Evolutionary conservation across 2,329 filamentous ascomycete species (phyloP).

Genomic region (Diaporthe sp.): DNA sequence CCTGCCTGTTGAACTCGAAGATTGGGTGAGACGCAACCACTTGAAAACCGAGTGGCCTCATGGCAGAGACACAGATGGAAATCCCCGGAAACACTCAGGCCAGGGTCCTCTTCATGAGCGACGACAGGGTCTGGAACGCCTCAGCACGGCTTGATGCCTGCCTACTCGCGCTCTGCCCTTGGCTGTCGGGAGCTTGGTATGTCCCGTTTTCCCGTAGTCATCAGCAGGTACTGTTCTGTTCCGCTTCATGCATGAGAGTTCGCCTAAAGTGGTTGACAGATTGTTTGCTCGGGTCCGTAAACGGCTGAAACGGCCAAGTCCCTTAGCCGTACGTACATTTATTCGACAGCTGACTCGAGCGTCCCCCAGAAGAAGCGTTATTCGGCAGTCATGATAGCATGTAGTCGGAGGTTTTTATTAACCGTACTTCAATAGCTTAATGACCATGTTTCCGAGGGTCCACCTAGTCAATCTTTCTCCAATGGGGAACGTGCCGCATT

Average conservation of each 20-base stretch:
- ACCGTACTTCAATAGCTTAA: not conserved
- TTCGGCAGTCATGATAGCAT: not conserved
- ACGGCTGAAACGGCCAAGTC: constrained; percentile 19
- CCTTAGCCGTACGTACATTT: not conserved
- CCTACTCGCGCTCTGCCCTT: not conserved
- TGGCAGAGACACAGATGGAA: not conserved
- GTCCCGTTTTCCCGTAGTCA: not conserved
- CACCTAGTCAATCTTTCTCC: not conserved
- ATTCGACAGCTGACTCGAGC: not conserved
- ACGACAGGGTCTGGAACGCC: not conserved
- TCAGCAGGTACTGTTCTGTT: not conserved
- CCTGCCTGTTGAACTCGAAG: not conserved
- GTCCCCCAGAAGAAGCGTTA: not conserved
- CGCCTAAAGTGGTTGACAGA: not conserved
- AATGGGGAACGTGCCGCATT: not conserved
- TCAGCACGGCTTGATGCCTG: not conserved
- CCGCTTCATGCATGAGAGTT: not conserved
- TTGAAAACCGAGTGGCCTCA: not conserved
- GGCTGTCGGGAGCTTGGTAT: not conserved
- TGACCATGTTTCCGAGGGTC: not conserved
- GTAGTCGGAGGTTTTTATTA: not conserved
- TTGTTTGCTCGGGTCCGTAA: not conserved
- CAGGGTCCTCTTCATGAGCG: not conserved
- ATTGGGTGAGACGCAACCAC: not conserved
- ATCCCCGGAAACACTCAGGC: not conserved